phyloP scores from a whole-genome alignment of 495 filamentous ascomycete genomes.

The Chaetomium tenue region DNA sequence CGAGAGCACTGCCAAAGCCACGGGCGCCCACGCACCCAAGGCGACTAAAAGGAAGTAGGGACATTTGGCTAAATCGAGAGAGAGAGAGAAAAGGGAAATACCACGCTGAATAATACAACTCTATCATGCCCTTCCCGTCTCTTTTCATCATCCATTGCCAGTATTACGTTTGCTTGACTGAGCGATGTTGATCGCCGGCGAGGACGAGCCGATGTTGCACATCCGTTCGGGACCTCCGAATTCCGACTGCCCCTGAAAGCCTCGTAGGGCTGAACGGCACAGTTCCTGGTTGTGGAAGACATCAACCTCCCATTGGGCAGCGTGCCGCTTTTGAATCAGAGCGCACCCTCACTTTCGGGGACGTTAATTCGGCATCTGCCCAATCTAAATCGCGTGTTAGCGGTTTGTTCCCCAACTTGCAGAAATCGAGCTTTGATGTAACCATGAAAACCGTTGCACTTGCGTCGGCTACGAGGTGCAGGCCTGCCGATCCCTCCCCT shows the following conservation, averaged over 20 bases:
- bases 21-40: slow-evolving; percentile 43
- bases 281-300: neutral
- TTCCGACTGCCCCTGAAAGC: neutral
- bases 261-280: slow-evolving; percentile 24
- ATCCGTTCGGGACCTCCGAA: neutral
- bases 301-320: neutral
- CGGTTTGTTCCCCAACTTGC: neutral
- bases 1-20: slow-evolving; percentile 38
- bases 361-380: neutral
- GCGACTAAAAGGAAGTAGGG: slow-evolving; percentile 48
- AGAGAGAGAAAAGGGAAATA: neutral
- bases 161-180: neutral
- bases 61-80: neutral
- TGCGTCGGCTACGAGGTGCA: neutral
- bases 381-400: neutral
- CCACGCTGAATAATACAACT: neutral
- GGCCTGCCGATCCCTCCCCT: neutral
- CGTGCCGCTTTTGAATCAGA: slow-evolving; percentile 1
- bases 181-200: neutral
- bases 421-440: neutral
- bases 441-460: neutral
- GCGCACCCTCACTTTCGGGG: neutral
- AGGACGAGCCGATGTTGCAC: slow-evolving; percentile 4
- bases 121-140: too few relatives aligned
- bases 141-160: too few relatives aligned